phyloP scores from a whole-genome alignment of 176 grass and related monocot genomes.

The Chrysopogon serrulatus region DNA sequence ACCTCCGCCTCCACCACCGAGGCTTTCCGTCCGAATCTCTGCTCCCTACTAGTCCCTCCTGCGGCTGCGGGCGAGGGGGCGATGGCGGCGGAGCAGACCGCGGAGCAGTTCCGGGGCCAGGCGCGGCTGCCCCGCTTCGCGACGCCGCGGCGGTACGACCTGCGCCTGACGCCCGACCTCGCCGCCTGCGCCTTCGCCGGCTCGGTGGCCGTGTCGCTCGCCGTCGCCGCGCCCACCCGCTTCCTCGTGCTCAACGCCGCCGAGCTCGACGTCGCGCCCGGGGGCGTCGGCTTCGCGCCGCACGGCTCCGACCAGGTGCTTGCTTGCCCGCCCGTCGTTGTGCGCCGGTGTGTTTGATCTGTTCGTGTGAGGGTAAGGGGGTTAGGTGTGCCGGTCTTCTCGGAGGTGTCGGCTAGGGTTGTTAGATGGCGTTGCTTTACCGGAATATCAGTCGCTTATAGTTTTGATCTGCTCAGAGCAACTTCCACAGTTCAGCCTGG shows the following conservation, averaged over 20 bases:
- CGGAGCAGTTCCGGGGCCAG: constrained; percentile 66
- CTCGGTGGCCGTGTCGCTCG: constrained; percentile 38
- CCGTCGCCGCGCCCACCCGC: constrained; percentile 42
- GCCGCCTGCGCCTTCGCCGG: constrained; percentile 64
- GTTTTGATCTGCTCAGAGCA: constrained; percentile 1
- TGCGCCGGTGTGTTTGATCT: constrained; percentile 8
- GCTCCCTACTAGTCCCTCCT: not conserved
- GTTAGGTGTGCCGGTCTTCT: not conserved
- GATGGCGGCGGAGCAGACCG: constrained; percentile 42
- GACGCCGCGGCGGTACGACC: constrained; percentile 73
- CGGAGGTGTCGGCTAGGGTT: not conserved
- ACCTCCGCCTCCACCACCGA: too few relatives aligned
- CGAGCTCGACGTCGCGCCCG: constrained; percentile 48
- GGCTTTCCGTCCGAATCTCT: not conserved
- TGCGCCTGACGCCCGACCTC: constrained; percentile 75
- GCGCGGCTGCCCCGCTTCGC: constrained; percentile 70
- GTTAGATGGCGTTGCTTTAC: not conserved
- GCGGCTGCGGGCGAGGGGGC: too few relatives aligned
- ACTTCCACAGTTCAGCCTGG: not conserved
- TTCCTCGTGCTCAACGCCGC: constrained; percentile 90
- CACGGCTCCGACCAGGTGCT: constrained; percentile 49
- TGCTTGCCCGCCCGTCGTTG: not conserved
- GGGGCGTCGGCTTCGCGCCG: constrained; percentile 40
- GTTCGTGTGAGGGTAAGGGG: not conserved
- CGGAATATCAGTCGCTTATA: not conserved